phyloP scores from a whole-genome alignment of 106 monocot genomes.

The Allium fistulosum region DNA sequence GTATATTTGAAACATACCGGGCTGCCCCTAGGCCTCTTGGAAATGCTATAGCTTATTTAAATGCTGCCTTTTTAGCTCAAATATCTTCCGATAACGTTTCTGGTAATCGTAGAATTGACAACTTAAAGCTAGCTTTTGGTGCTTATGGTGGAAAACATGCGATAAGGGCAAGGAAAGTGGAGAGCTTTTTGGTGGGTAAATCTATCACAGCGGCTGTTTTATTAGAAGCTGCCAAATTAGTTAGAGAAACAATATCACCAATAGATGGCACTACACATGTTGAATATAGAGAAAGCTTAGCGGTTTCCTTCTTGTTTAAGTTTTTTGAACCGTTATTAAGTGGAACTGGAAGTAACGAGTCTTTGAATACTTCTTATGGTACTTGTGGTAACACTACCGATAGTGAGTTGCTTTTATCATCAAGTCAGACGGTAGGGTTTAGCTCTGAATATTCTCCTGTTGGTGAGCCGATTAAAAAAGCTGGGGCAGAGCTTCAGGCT shows the following conservation, averaged over 20 bases:
- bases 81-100: conserved; percentile 20
- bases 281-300: conserved; percentile 54
- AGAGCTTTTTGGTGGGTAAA: conserved; percentile 48
- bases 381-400: conserved; percentile 11
- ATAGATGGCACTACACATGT: conserved; percentile 46
- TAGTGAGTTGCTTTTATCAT: conserved; percentile 16
- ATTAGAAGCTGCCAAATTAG: conserved; percentile 50
- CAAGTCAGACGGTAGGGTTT: conserved; percentile 39
- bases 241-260: conserved; percentile 34
- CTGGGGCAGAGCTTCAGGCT: conserved; percentile 72
- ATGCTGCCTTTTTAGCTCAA: conserved; percentile 67
- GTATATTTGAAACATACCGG: conserved; percentile 62
- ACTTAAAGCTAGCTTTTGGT: conserved; percentile 60
- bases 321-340: conserved; percentile 41
- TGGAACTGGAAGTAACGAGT: conserved; percentile 10
- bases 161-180: conserved; percentile 51
- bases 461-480: conserved; percentile 59
- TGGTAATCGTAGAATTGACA: conserved; percentile 21
- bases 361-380: background rate
- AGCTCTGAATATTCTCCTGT: conserved; percentile 54
- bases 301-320: conserved; percentile 60
- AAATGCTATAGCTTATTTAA: conserved; percentile 66
- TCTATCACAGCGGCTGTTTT: conserved; percentile 40
- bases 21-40: conserved; percentile 74
- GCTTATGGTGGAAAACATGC: conserved; percentile 59